Base-by-base conservation (phyloP, 1,284 basidiomycete genomes). In the Hemileia vastatrix region DNA sequence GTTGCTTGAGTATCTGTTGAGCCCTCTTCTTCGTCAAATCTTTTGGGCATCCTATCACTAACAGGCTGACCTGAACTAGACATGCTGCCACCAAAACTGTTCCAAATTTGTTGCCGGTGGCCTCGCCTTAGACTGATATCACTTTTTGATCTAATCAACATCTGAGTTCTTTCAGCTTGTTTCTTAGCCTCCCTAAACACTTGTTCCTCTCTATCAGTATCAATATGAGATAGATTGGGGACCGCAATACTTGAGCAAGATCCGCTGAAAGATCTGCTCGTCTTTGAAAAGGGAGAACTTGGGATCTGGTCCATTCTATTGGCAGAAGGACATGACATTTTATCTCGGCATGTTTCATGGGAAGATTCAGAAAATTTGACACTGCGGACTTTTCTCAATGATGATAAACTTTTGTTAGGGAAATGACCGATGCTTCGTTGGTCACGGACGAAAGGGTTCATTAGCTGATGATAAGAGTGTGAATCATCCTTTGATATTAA, bases 121-220 rank as follows among this genome's bases (percentile, higher is more conserved):
- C n/a, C n/a, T n/a, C n/a, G n/a, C n/a, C n/a, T n/a, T n/a, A 2
- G 50, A 11, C n/a, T 32, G 24, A 31, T 31, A 13, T 33, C 18
- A 33, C 27, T 24, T 33, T 32, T 31, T 18, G 51, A 23, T 53
- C n/a, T n/a, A 19, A 49, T 21, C 2, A 49, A 19, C 18, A n/a
- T 49, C 48, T 57, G 56, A 45, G 23, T 49, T 6, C 24, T 23
- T 9, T 36, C 56, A 24, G 56, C 56, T 49, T 57, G 44, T 2
- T 44, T 45, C 27, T 57, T 57, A 21, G 56, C 56, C 18, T 23
- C 19, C 13, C 18, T n/a, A 21, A 57, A 57, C n/a, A 57, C n/a
- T n/a, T n/a, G n/a, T 21, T 23, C 24, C 13, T 27, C 36, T 33
- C 49, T 57, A 19, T 57, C 56, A n/a, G 31, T 27, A 11, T 13